Evolutionary conservation across 2,329 filamentous ascomycete genomes (phyloP).

Genomic region (Pseudomassariella vexata): DNA sequence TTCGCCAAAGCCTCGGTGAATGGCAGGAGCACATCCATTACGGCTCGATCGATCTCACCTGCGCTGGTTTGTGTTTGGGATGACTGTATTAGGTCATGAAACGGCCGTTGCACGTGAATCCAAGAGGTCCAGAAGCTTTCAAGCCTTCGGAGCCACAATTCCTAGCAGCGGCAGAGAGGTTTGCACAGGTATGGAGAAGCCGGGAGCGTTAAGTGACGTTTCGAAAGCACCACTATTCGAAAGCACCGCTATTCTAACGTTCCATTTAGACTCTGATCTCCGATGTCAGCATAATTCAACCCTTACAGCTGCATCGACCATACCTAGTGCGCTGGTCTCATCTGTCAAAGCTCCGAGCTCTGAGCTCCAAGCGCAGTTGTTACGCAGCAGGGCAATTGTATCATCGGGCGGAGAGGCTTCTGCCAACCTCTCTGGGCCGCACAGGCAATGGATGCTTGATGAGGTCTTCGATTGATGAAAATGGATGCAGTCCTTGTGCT

Average conservation of each 20-base stretch:
- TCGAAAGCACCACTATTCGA: slow-evolving; percentile 43
- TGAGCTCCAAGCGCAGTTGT: slow-evolving; percentile 50
- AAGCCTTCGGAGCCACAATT: slow-evolving; percentile 14
- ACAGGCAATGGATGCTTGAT: slow-evolving; percentile 43
- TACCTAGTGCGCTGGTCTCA: slow-evolving; percentile 23
- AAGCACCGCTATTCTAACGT: slow-evolving; percentile 40
- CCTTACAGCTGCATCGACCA: not conserved
- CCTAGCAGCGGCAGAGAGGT: slow-evolving; percentile 32
- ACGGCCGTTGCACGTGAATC: slow-evolving; percentile 44
- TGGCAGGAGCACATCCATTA: slow-evolving; percentile 16
- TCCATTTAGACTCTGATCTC: slow-evolving; percentile 37
- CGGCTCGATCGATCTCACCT: slow-evolving; percentile 18
- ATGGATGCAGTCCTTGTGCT: slow-evolving; percentile 31
- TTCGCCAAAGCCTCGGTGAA: slow-evolving; percentile 13
- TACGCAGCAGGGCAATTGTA: slow-evolving; percentile 45
- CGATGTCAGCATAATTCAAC: slow-evolving; percentile 32
- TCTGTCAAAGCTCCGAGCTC: slow-evolving; percentile 50
- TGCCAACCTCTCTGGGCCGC: too few relatives aligned
- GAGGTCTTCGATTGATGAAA: slow-evolving; percentile 31
- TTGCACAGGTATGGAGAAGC: slow-evolving; percentile 52
- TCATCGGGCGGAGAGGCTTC: too few relatives aligned
- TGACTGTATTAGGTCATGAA: slow-evolving; percentile 36
- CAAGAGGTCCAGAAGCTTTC: slow-evolving; percentile 39
- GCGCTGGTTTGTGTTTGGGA: slow-evolving; percentile 17
- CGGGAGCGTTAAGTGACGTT: slow-evolving; percentile 48